Evolutionary conservation across 129 eudicot species (phyloP), one percentile per base, ranked within the genome.

Genomic region (Lonicera japonica): DNA sequence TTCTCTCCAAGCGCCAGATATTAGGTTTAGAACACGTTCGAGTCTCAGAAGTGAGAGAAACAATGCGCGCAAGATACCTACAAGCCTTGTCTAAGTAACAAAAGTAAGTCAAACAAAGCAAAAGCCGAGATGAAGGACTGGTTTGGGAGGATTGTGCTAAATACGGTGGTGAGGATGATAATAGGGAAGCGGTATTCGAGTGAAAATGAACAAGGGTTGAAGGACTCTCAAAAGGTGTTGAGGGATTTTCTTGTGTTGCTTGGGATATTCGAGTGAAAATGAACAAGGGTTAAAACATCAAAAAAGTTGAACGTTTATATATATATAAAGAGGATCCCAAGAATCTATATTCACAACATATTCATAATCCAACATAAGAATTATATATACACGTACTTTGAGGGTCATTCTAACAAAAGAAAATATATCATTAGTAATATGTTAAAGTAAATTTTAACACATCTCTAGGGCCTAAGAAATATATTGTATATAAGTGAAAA

Each of bases 1-100:
- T 76, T 25, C 77, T 76, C 20, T 76, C 81, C 18, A 70, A 60
- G 34, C 60, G 46, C 1, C 70, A 73, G 11, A 64, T 76, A 16
- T 65, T 60, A 47, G 53, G 60, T 69, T 55, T 76, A 38, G 39
- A 48, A 22, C 25, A 61, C 23, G 47, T 76, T 29, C 64, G 76
- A 60, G 76, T 47, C 22, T 53, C 68, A 0, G 76, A 76, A 48
- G 51, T 76, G 17, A 23, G 29, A 14, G 47, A 40, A 14, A 36
- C 36, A 9, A 36, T 60, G 21, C n/a, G n/a, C n/a, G n/a, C 63
- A 70, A 34, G 58, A 47, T 15, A 14, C 66, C 0, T 70, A 76
- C 21, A 5, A 45, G 2, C 36, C 14, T 8, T 76, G 81, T 2
- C 4, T 1, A 29, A 29, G 36, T 29, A 29, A 29, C 6, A 29